Evolutionary conservation across 176 grass and related monocot genomes (phyloP), one percentile per base, ranked within the genome.

Genomic region (Hyparrhenia diplandra): DNA sequence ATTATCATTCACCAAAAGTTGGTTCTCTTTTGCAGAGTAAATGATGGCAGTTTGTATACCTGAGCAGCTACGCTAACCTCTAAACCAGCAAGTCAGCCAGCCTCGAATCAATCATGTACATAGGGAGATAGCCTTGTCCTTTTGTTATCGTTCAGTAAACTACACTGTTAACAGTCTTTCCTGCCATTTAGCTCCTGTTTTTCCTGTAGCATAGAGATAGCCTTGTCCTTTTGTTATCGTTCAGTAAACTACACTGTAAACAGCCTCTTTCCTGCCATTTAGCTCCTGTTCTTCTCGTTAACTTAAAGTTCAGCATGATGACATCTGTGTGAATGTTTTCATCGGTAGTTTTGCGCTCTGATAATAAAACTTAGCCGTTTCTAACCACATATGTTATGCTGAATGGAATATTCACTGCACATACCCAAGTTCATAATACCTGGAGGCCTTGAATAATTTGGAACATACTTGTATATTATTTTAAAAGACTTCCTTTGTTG

Each of bases 61-160:
- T 74, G 78, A 76, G 64, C 41, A 71, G 55, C 65, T 52, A 42
- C 46, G 23, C 34, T 74, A 73, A 64, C 73, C 57, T 82, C 64
- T 31, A 58, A 58, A 58, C 23, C 54, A 24, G 47, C 29, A 75
- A 63, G 58, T 20, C 36, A 70, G 28, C 36, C 29, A 71, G 66
- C 40, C 29, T 75, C 20, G 71, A 69, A 58, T 28, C 49, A 29
- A 42, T 10, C 21, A 61, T 69, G 55, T 59, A 23, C 54, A 57
- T 57, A 58, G 21, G n/a, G n/a, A 58, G 3, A 58, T 58, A 58
- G n/a, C n/a, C 54, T 24, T 59, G 55, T 24, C 55, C n/a, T 24
- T 57, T 23, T 23, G 3, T 58, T 24, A 12, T 58, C 3, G 55
- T 58, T 58, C n/a, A 58, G 10, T 58, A 24, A 24, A 58, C 10